Base-by-base conservation (phyloP, 805 yeast species). In the Hemisphaericaspora nanyangensis region DNA sequence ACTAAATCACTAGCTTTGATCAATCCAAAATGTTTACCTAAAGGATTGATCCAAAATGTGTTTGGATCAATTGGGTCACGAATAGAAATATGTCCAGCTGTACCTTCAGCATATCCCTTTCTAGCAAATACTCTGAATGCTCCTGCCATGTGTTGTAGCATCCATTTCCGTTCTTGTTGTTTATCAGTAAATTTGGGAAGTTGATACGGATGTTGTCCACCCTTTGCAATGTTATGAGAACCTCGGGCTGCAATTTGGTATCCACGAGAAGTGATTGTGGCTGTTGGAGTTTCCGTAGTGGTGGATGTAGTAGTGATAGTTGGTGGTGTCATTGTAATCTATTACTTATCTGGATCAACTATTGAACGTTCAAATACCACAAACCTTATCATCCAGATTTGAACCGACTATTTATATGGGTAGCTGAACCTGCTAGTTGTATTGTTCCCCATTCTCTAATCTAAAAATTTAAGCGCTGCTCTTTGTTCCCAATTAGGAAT, bases 21-120 rank as follows among this genome's bases (percentile, higher is more conserved):
- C 34, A 66, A 46, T 12, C 62, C 64, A 46, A 84, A 87, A 60
- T 87, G 95, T 48, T 71, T 74, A n/a, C 84, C 91, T 46, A 87
- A 65, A 4, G 96, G 95, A 61, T 87, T 87, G 57, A 87, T 85
- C 95, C 95, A 87, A 58, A 87, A 87, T 3, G 91, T 84, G 33
- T 69, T 58, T n/a, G 83, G 83, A 46, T 82, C 79, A 31, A 84
- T 79, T 3, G 96, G 95, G 54, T 87, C 96, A 49, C 93, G 74
- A 10, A 87, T 74, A 7, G 93, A 82, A 42, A 87, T 86, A 56
- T 87, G 96, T 17, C 96, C 96, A 0, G 95, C 88, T 16, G 79
- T 60, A 12, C 95, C 95, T 57, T 85, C 88, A 13, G 80, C 69
- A 60, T 65, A 86, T 13, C 86, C 87, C 48, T 76, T 77, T 54